Percentiles rank a stretch among this genome's conserved stretches.
phyloP scores from a whole-genome alignment of 2,329 filamentous ascomycete species.

The Conoideocrella luteorostrata region DNA sequence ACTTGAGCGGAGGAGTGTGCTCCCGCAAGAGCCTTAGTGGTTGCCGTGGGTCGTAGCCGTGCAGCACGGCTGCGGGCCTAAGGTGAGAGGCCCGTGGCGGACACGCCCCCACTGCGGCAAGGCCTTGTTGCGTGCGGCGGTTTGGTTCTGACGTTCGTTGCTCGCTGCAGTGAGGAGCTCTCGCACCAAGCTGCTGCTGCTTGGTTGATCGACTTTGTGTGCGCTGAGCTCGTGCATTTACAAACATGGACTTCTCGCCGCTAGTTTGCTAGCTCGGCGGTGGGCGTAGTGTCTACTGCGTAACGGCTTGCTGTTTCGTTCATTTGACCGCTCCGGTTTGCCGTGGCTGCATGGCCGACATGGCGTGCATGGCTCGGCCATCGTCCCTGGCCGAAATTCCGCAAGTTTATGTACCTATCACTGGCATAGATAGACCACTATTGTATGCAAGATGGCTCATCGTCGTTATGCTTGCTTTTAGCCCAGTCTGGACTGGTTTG shows the following conservation, averaged over 20 bases:
- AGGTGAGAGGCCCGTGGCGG: conserved; percentile 1
- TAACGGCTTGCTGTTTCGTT: too few relatives aligned
- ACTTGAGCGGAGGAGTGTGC: neutral
- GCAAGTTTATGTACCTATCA: neutral
- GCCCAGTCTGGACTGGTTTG: neutral
- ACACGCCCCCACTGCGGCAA: conserved; percentile 6
- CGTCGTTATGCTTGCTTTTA: neutral
- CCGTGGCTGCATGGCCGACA: neutral
- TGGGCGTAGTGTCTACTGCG: too few relatives aligned
- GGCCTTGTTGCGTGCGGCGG: neutral
- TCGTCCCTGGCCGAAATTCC: too few relatives aligned
- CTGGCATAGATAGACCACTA: neutral
- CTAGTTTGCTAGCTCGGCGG: too few relatives aligned
- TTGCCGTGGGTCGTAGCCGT: conserved; percentile 2
- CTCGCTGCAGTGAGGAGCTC: too few relatives aligned
- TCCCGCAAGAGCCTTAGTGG: neutral
- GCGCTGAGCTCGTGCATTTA: too few relatives aligned
- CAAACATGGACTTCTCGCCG: too few relatives aligned
- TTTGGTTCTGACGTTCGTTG: neutral
- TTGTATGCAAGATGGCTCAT: conserved; percentile 2
- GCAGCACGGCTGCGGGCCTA: conserved; percentile 3
- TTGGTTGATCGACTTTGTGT: too few relatives aligned
- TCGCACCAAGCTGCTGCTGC: too few relatives aligned
- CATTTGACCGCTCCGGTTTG: too few relatives aligned
- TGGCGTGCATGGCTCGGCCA: too few relatives aligned